Conservation (phyloP, 1,284 basidiomycete species). For the Lentinus polychrous region DNA sequence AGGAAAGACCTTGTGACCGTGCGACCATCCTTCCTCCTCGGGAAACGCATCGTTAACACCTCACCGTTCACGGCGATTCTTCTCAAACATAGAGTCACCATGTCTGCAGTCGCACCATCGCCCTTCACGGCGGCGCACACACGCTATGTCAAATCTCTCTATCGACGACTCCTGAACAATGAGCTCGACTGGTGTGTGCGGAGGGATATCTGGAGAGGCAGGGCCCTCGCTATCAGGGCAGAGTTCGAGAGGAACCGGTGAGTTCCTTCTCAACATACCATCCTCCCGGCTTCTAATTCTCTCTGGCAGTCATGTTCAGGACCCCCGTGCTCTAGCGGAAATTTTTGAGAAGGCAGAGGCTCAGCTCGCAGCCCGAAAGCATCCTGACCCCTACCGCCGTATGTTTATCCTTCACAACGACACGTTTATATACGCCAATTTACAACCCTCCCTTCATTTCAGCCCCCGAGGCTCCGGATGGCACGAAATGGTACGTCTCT, state of each 20-base stretch:
- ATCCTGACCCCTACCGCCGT: conserved; percentile 68
- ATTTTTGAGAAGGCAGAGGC: conserved; percentile 82
- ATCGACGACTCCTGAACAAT: conserved; percentile 82
- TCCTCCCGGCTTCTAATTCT: not conserved
- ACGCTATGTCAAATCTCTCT: conserved; percentile 87
- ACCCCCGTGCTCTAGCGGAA: conserved; percentile 79
- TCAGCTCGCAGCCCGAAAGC: conserved; percentile 56
- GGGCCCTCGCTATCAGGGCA: conserved; percentile 81
- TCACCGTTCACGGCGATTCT: not conserved
- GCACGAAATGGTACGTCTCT: conserved; percentile 77
- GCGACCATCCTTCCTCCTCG: no score
- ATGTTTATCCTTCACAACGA: no score
- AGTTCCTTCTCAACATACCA: not conserved
- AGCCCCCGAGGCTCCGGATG: conserved; percentile 77
- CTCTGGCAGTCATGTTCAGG: conserved; percentile 68
- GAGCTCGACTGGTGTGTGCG: conserved; percentile 85
- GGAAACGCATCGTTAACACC: no score
- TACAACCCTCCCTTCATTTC: conserved; percentile 14
- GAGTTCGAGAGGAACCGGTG: conserved; percentile 91
- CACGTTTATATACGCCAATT: conserved; percentile 11
- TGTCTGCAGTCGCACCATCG: conserved; percentile 26
- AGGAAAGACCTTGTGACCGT: no score
- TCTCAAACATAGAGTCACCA: conserved; percentile 13
- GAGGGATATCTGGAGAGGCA: conserved; percentile 78
- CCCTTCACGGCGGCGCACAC: conserved; percentile 76